These are phyloP conservation scores for Wallacemonas collosoma DNA, from an alignment of 208 protist genomes.

Conservation along the genomic window DNA sequence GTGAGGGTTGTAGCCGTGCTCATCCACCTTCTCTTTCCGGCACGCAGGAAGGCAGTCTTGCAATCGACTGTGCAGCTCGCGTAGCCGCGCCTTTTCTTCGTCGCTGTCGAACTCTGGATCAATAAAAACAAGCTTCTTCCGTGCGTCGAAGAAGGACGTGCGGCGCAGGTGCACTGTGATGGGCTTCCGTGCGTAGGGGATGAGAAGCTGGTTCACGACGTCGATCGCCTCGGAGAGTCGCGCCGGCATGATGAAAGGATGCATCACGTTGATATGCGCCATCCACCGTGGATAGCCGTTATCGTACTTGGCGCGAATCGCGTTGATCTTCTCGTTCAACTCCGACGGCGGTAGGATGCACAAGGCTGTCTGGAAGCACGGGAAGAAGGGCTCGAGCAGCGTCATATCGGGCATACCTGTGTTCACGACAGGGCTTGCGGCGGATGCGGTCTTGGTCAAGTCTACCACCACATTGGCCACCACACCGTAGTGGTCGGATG, in stretches of 20 bases:
- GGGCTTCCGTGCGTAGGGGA: not conserved
- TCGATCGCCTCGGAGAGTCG: constrained; percentile 11
- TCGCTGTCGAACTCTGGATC: constrained; percentile 11
- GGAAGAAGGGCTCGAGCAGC: not conserved
- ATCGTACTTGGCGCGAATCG: constrained; percentile 18
- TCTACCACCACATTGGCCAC: not conserved
- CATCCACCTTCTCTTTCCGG: not conserved
- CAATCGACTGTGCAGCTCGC: not conserved
- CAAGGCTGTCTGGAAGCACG: constrained; percentile 19
- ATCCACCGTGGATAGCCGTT: constrained; percentile 27
- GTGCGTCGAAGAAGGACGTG: constrained; percentile 7
- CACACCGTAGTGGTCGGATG: constrained; percentile 26
- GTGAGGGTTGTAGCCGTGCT: constrained; percentile 11
- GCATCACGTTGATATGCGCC: constrained; percentile 27
- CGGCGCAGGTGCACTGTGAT: not conserved
- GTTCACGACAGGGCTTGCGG: not conserved
- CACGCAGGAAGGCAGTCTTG: constrained; percentile 10
- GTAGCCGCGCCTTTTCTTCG: not conserved
- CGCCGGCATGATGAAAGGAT: constrained; percentile 16
- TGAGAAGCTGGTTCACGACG: not conserved
- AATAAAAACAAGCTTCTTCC: constrained; percentile 18
- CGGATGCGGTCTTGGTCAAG: not conserved
- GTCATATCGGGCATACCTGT: not conserved
- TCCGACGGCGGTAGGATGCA: constrained; percentile 16
- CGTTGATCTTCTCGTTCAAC: constrained; percentile 17